Evolutionary conservation across 768 basidiomycete species (phyloP).

Genomic region (Clitopilus hobsonii): DNA sequence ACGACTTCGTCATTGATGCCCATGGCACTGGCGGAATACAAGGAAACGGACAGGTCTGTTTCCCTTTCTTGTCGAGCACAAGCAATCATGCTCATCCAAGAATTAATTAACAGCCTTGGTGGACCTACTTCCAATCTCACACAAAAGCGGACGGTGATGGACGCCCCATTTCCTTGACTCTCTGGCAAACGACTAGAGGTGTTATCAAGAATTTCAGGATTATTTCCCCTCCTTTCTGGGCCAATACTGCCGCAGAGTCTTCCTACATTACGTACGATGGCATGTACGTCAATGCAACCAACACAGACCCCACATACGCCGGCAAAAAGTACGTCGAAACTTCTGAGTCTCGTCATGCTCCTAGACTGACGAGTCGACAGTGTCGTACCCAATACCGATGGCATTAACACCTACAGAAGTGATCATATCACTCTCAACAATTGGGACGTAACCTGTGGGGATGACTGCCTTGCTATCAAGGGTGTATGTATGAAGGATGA

Average conservation of each 20-base stretch:
- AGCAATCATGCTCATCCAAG: neutral
- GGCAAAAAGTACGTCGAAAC: conserved; percentile 38
- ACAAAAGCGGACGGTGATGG: conserved; percentile 51
- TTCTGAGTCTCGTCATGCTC: too few species aligned
- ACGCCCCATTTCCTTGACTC: conserved; percentile 50
- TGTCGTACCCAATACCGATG: conserved; percentile 59
- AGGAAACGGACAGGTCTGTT: conserved; percentile 50
- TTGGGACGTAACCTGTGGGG: conserved; percentile 61
- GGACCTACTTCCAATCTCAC: conserved; percentile 45
- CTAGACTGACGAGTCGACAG: conserved; percentile 18
- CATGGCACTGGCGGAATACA: conserved; percentile 52
- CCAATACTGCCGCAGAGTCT: conserved; percentile 51
- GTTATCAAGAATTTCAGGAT: conserved; percentile 45
- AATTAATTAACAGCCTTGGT: conserved; percentile 41
- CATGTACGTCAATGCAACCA: conserved; percentile 54
- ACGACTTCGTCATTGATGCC: conserved; percentile 50
- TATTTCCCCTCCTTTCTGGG: conserved; percentile 56
- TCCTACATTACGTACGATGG: conserved; percentile 47
- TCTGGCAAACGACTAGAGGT: conserved; percentile 39
- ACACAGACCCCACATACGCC: conserved; percentile 42
- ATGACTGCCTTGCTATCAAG: conserved; percentile 63
- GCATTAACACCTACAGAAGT: conserved; percentile 53
- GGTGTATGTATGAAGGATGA: conserved; percentile 32
- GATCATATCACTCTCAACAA: conserved; percentile 42
- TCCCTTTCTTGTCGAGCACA: neutral